Conservation (phyloP, 2,329 filamentous ascomycete species). For the Elsinoe arachidis region DNA sequence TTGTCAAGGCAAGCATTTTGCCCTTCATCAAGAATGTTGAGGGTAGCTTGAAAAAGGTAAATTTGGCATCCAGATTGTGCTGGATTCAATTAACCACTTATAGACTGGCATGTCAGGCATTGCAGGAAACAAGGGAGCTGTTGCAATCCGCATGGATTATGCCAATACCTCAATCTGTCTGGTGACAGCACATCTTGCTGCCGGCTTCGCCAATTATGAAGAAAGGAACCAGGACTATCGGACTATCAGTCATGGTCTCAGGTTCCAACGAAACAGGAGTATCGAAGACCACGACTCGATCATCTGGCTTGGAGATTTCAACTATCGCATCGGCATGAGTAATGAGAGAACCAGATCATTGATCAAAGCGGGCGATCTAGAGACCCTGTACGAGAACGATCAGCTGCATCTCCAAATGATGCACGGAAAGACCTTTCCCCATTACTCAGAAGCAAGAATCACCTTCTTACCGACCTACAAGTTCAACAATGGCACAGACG, state of each 20-base stretch:
- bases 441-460: constrained; percentile 83
- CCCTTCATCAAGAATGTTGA: constrained; percentile 91
- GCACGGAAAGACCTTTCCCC: constrained; percentile 77
- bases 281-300: constrained; percentile 90
- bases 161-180: constrained; percentile 90
- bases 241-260: constrained; percentile 76
- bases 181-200: constrained; percentile 91
- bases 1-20: constrained; percentile 71
- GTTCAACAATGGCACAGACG: constrained; percentile 79
- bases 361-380: constrained; percentile 63
- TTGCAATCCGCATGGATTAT: constrained; percentile 91
- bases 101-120: constrained; percentile 82
- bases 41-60: constrained; percentile 76
- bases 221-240: constrained; percentile 89
- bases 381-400: constrained; percentile 80
- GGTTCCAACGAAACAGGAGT: constrained; percentile 81
- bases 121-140: constrained; percentile 95
- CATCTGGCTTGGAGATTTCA: constrained; percentile 96
- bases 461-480: constrained; percentile 92
- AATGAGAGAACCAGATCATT: constrained; percentile 69
- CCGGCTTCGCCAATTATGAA: constrained; percentile 93
- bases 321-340: constrained; percentile 84
- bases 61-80: background rate
- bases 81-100: constrained; percentile 30
- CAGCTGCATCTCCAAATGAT: constrained; percentile 97